These are phyloP conservation scores for Setaria viridis DNA, from an alignment of 202 grass and related monocot species.

Conservation along the genomic window DNA sequence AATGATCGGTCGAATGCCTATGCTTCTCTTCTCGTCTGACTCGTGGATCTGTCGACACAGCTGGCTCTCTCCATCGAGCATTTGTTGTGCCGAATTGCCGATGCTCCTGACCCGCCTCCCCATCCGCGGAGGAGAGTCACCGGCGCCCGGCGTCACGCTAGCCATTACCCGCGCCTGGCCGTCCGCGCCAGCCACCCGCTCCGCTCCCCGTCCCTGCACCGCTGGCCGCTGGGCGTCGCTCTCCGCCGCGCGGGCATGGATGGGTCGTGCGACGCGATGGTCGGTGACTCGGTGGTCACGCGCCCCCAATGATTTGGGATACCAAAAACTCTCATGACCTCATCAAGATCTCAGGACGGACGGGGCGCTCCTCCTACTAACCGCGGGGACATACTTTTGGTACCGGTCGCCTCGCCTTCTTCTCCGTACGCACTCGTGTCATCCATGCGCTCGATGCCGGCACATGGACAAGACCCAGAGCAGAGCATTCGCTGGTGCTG, in stretches of 20 bases:
- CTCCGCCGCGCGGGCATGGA: slow-evolving; percentile 6
- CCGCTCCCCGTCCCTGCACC: neutral
- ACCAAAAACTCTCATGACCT: neutral
- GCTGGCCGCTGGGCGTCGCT: slow-evolving; percentile 6
- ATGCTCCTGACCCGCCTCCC: too few relatives aligned
- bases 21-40: neutral
- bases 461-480: neutral
- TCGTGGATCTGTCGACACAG: neutral
- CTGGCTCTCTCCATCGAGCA: neutral
- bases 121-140: too few relatives aligned
- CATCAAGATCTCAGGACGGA: neutral
- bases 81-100: neutral
- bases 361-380: neutral
- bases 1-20: too few relatives aligned
- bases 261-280: neutral
- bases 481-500: neutral
- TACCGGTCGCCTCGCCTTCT: neutral
- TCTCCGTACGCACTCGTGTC: neutral
- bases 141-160: neutral
- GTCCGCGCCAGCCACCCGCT: too few relatives aligned
- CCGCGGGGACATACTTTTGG: neutral
- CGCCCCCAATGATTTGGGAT: neutral
- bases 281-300: neutral
- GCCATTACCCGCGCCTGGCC: neutral
- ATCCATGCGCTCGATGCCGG: neutral